Evolutionary conservation across 371 early-diverging fungal genomes (phyloP), one percentile per base, ranked within the genome.

Genomic region (Choanephora cucurbitarum): DNA sequence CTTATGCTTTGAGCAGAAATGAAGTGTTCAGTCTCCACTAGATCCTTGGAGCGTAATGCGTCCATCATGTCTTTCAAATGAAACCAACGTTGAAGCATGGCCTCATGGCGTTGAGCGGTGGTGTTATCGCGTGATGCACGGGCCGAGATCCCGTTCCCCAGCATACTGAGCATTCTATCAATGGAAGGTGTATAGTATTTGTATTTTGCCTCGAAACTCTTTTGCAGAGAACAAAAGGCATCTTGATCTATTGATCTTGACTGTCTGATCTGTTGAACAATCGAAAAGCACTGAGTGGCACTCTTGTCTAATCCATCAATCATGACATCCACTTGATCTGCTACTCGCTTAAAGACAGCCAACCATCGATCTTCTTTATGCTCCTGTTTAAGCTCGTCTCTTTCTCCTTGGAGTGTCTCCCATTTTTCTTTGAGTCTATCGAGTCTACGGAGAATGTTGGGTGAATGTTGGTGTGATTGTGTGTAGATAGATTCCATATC

Each of bases 281-380:
- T 56, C 3, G 73, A 67, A 39, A 79, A 70, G 54, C 84, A 84
- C 49, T 86, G 86, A 18, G 56, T 42, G 4, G 80, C 75, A 0
- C 81, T 80, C 28, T 76, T 68, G 42, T 86, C 84, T 21, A 83
- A 66, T 1, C 80, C 79, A 51, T 86, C 84, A 61, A 84, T 83
- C 81, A 86, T 82, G 3, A 70, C 71, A 62, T 78, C 80, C 8
- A 83, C 84, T 55, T 86, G 81, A 45, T 78, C 76, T 1, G 83
- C 74, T 28, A 82, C 82, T 53, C 82, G 73, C 21, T 80, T 75
- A 57, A 86, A 86, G 17, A 82, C 81, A n/a, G 70, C 69, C 13
- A 81, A 64, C 84, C 86, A 86, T 31, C 74, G 75, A 52, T 83
- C 84, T 46, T 86, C 84, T 48, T 86, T 86, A 37, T 83, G 66